Evolutionary conservation across 192 early-diverging fungal genomes (phyloP), one percentile per base, ranked within the genome.

Genomic region (Rhizophagus clarus): DNA sequence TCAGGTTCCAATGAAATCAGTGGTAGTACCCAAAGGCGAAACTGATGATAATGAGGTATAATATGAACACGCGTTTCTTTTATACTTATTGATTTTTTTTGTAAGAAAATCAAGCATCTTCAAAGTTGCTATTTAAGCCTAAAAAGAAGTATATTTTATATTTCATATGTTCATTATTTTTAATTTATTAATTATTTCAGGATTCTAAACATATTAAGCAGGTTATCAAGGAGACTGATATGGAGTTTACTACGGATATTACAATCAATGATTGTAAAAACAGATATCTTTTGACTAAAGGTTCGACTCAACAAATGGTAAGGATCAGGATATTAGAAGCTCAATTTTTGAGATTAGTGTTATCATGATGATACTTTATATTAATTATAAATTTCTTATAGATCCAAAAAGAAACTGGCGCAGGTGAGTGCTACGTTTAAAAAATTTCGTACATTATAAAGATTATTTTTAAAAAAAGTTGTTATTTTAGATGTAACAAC

Each of bases 261-360:
- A 87, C 88, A 62, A 97, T 97, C 79, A 97, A 97, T 83, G 89
- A 94, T 69, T 85, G 94, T 14, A 89, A 88, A 60, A 94, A 97
- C 79, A 88, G 95, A 32, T 95, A 95, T 81, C 76, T 89, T 31
- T 84, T 97, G 60, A 96, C 95, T 11, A 94, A 95, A 67, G 89
- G 91, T 11, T 84, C 90, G 0, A 93, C 93, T 8, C 95, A 96
- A 83, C 82, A 85, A 20, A 83, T 89, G 72, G 86, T 83, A 83
- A 78, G 28, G 3, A 29, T 83, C 81, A 78, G 28, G 1, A 29
- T 10, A 69, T 26, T 9, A n/a, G 14, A 40, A 37, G 24, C 12
- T 66, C 2, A 7, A 20, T 60, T 15, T 76, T 62, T 62, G 5
- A 8, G 15, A 75, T 61, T 40, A 56, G 14, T n/a, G 12, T 26